phyloP scores from a whole-genome alignment of 306 rosid species.

The Ochetophila trinervis region DNA sequence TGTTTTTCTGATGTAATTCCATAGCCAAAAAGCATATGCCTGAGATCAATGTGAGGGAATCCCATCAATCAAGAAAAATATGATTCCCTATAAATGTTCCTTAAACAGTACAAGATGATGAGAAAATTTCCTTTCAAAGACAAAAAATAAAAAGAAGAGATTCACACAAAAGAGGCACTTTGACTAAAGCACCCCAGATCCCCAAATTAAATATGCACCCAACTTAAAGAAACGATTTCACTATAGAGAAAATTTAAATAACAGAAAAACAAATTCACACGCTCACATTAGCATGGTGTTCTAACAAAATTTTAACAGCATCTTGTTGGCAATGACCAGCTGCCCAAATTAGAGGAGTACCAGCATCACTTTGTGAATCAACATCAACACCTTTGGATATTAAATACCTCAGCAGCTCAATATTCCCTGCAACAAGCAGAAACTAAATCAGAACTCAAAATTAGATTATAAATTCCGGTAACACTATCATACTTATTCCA shows the following conservation, averaged over 20 bases:
- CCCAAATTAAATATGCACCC: neutral
- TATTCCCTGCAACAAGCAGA: constrained; percentile 57
- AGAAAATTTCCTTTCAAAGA: neutral
- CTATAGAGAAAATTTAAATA: neutral
- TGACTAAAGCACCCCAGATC: neutral
- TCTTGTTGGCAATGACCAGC: constrained; percentile 88
- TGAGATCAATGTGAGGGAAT: neutral
- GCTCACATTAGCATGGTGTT: constrained; percentile 74
- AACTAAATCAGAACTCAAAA: constrained; percentile 11
- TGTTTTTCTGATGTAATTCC: neutral
- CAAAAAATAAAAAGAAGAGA: constrained; percentile 1
- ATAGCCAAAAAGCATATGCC: neutral
- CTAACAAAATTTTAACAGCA: constrained; percentile 64
- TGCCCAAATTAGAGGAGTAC: constrained; percentile 93
- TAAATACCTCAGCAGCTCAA: constrained; percentile 61
- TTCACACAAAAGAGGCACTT: neutral
- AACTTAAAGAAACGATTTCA: neutral
- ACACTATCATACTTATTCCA: neutral
- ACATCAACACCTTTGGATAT: constrained; percentile 70
- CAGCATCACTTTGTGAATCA: constrained; percentile 80
- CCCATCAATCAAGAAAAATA: no score
- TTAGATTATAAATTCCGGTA: neutral
- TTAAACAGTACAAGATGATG: neutral
- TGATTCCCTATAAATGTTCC: neutral
- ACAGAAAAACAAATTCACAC: constrained; percentile 7